Percentiles rank a stretch among this genome's conserved stretches.
Evolutionary conservation across 495 filamentous ascomycete species (phyloP).

Genomic region (Aspergillus sclerotioniger): DNA sequence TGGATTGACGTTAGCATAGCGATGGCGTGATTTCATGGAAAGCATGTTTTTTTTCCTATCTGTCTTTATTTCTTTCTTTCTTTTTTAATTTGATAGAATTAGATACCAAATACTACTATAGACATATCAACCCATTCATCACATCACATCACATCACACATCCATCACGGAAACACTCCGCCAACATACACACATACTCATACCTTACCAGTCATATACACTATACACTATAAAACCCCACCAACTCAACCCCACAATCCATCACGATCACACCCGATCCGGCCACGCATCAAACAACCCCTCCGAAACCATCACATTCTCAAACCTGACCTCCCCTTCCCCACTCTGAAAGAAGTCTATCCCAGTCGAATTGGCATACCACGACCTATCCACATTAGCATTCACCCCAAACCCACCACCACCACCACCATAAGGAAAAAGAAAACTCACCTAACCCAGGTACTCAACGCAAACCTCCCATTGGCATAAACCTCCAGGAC

Average conservation of each 20-base stretch:
- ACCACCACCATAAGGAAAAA: not conserved
- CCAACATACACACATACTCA: not conserved
- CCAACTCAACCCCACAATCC: not conserved
- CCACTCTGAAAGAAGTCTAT: conserved; percentile 25
- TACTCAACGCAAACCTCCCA: conserved; percentile 21
- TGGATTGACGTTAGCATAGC: no score
- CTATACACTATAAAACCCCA: not conserved
- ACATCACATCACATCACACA: no score
- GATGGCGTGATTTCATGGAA: no score
- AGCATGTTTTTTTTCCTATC: no score
- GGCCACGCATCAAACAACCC: conserved; percentile 25
- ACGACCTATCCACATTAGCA: conserved; percentile 17
- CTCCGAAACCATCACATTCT: conserved; percentile 17
- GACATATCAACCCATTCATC: no score
- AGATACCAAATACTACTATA: no score
- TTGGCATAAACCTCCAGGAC: conserved; percentile 26
- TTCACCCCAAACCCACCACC: not conserved
- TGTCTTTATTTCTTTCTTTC: no score
- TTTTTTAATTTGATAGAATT: no score
- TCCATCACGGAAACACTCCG: no score
- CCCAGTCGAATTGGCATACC: conserved; percentile 24
- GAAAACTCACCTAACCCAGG: conserved; percentile 21
- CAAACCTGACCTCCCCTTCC: conserved; percentile 14
- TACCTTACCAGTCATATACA: not conserved
- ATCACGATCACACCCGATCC: conserved; percentile 7